Percentiles rank a stretch among this genome's conserved stretches.
phyloP scores from a whole-genome alignment of 495 filamentous ascomycete species.

The Bacidia rubella region DNA sequence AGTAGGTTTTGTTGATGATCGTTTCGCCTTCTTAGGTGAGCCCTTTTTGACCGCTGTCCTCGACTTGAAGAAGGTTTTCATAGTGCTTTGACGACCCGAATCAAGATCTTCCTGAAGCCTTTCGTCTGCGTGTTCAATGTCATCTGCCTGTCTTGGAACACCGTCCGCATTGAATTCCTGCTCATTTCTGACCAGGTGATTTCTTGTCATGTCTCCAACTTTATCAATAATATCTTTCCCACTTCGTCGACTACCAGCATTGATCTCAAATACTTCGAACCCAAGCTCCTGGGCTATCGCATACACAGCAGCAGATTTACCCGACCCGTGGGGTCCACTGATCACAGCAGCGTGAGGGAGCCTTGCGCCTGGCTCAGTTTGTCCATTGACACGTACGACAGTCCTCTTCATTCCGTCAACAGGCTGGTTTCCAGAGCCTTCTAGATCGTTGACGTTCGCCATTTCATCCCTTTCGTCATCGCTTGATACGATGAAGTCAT shows the following conservation, averaged over 20 bases:
- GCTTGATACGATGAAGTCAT: conserved; percentile 75
- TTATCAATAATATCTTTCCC: conserved; percentile 84
- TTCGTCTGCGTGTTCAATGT: conserved; percentile 21
- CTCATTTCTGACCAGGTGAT: conserved; percentile 67
- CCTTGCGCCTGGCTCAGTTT: conserved; percentile 28
- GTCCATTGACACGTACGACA: conserved; percentile 44
- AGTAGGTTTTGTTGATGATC: conserved; percentile 18
- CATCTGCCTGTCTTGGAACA: conserved; percentile 26
- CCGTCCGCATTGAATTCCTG: conserved; percentile 19
- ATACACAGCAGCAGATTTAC: conserved; percentile 86
- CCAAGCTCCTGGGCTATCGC: conserved; percentile 91
- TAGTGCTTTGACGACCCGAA: conserved; percentile 57
- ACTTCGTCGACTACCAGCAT: conserved; percentile 64
- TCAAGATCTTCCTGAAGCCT: conserved; percentile 44
- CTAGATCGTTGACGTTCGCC: conserved; percentile 54
- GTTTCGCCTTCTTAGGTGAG: conserved; percentile 23
- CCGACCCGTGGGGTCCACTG: conserved; percentile 81
- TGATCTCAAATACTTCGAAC: conserved; percentile 93
- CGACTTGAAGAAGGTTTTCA: conserved; percentile 69
- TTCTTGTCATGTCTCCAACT: conserved; percentile 91
- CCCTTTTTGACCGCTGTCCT: conserved; percentile 23
- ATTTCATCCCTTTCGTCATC: conserved; percentile 70
- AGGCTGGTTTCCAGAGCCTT: conserved; percentile 30
- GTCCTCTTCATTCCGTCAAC: conserved; percentile 40
- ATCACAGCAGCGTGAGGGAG: conserved; percentile 55